Evolutionary conservation across 2,329 filamentous ascomycete species (phyloP), one percentile per base, ranked within the genome.

Genomic region (Claviceps pazoutovae): DNA sequence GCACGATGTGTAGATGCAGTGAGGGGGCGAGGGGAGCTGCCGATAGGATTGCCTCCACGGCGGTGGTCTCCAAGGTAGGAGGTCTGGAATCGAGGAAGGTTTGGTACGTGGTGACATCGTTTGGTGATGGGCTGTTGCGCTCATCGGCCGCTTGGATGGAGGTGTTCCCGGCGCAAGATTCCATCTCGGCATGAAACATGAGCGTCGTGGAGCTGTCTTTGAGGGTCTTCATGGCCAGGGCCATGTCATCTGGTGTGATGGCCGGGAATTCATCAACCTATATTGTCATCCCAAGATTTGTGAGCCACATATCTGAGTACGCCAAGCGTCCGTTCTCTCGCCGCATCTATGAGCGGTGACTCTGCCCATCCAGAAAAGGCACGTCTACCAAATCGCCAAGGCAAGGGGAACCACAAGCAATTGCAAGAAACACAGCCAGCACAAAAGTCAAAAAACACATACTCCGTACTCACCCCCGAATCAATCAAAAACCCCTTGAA

Each of bases 101-200:
- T 56, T 80, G 79, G 72, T 98, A 98, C 34, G 83, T 74, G 50
- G 83, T 83, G 26, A 90, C 72, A 11, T 84, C 80, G n/a, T 84
- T 80, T 16, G 37, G 2, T 19, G 34, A 11, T 38, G 16, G 26
- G 23, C 37, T n/a, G 26, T 14, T 34, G 30, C 30, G 30, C 30
- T 34, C 30, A 34, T 11, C 30, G 30, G 30, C 30, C 30, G 9
- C 9, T 34, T 34, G 30, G 30, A 34, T 34, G 9, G 30, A 9
- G 30, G 9, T 11, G 30, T 34, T 37, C 58, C 81, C 80, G 48
- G 86, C 71, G 17, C 88, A 87, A n/a, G 91, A 89, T 13, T 94
- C 83, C 89, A 96, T 97, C 68, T 98, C 93, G 52, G 93, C 93
- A 64, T 98, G 93, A 72, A 98, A 98, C 91, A 98, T 97, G 60